These are phyloP conservation scores for Iris pallida DNA, from an alignment of 116 monocot genomes.

Conservation along the genomic window DNA sequence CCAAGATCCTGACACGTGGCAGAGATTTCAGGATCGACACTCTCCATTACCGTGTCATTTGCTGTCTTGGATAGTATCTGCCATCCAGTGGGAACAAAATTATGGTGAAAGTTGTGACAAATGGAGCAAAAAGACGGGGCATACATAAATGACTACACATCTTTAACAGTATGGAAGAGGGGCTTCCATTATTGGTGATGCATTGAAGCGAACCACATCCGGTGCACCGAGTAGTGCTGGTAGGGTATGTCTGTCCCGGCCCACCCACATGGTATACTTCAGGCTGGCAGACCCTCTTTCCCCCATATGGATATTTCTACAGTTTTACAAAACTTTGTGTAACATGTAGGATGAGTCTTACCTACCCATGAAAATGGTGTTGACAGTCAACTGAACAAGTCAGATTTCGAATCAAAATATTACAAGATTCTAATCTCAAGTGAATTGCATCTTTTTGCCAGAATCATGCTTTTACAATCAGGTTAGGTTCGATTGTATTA, in stretches of 20 bases:
- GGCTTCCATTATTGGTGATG: background rate
- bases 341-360: background rate
- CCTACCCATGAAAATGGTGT: background rate
- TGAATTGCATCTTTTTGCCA: background rate
- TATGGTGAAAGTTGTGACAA: background rate
- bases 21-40: slow-evolving; percentile 56
- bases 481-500: background rate
- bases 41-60: slow-evolving; percentile 74
- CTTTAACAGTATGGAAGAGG: background rate
- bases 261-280: background rate
- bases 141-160: background rate
- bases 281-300: background rate
- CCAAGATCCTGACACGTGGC: slow-evolving; percentile 64
- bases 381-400: background rate
- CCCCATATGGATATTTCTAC: too few species aligned
- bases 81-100: background rate
- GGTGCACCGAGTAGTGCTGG: background rate
- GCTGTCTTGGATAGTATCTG: slow-evolving; percentile 78
- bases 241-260: background rate
- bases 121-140: background rate
- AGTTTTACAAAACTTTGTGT: too few species aligned
- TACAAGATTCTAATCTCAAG: background rate
- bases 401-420: background rate
- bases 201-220: slow-evolving; percentile 1
- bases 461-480: background rate